Conservation (phyloP, 148 eudicot genomes). For the Chenopodium quinoa region DNA sequence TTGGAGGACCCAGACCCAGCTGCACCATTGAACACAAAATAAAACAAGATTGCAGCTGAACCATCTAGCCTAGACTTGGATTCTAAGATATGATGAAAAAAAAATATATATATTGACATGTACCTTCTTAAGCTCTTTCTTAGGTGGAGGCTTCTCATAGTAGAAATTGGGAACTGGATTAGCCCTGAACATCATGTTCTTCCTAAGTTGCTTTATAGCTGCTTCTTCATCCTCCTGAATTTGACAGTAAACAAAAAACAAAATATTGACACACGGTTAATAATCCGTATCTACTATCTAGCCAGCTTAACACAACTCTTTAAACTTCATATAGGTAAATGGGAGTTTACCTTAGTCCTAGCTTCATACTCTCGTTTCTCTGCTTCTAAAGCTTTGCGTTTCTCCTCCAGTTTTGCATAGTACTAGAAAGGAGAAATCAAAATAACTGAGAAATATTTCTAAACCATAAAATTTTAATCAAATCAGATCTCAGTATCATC, state of each 20-base stretch:
- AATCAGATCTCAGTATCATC: neutral
- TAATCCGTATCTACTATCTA: neutral
- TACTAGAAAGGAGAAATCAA: conserved; percentile 40
- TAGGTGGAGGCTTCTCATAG: conserved; percentile 87
- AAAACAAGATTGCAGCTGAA: neutral
- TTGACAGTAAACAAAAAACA: neutral
- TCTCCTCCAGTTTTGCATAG: conserved; percentile 76
- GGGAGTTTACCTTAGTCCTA: conserved; percentile 67
- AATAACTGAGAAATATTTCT: conserved; percentile 1
- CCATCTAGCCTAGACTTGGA: neutral
- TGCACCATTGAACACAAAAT: conserved; percentile 6
- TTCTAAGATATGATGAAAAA: neutral
- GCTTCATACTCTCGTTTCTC: conserved; percentile 78
- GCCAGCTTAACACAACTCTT: neutral
- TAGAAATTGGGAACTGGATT: conserved; percentile 89
- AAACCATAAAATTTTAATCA: neutral
- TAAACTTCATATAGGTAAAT: neutral
- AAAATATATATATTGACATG: neutral
- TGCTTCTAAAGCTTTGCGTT: conserved; percentile 77
- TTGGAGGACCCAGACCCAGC: neutral
- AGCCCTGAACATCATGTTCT: conserved; percentile 71
- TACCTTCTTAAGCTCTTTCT: conserved; percentile 94
- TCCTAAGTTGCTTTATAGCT: conserved; percentile 79
- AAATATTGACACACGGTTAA: neutral
- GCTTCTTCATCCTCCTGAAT: conserved; percentile 83